Conservation (phyloP, 768 basidiomycete species). For the Russula abietina region DNA sequence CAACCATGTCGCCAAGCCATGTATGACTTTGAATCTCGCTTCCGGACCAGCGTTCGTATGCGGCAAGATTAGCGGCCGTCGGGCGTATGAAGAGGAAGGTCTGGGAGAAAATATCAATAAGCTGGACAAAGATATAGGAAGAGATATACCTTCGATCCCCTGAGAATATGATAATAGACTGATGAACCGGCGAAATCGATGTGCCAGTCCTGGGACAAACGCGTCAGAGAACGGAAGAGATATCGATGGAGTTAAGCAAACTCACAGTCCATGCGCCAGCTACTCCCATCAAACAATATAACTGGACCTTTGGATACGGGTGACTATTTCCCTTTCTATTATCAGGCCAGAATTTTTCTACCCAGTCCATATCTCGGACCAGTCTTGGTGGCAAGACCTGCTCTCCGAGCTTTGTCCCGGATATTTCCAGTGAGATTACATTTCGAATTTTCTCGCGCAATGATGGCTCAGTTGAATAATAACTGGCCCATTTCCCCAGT, state of each 20-base stretch:
- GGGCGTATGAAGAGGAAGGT: slow-evolving; percentile 95
- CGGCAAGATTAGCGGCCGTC: slow-evolving; percentile 74
- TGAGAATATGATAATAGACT: slow-evolving; percentile 94
- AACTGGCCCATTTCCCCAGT: slow-evolving; percentile 84
- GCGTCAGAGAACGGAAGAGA: slow-evolving; percentile 8
- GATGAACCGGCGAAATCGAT: slow-evolving; percentile 96
- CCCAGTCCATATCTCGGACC: slow-evolving; percentile 91
- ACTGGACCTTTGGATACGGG: slow-evolving; percentile 84
- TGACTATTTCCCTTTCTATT: slow-evolving; percentile 63
- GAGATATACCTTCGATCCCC: slow-evolving; percentile 65
- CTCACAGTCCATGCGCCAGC: slow-evolving; percentile 88
- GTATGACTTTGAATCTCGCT: slow-evolving; percentile 80
- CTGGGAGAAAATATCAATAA: slow-evolving; percentile 35
- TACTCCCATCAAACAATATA: slow-evolving; percentile 97
- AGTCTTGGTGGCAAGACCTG: slow-evolving; percentile 77
- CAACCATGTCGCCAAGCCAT: slow-evolving; percentile 91
- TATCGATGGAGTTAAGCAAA: slow-evolving; percentile 16
- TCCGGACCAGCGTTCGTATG: slow-evolving; percentile 92
- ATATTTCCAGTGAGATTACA: slow-evolving; percentile 92
- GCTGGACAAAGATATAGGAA: background rate
- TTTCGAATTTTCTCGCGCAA: slow-evolving; percentile 85
- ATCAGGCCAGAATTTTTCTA: slow-evolving; percentile 90
- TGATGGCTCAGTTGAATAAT: slow-evolving; percentile 62
- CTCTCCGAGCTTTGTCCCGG: slow-evolving; percentile 74
- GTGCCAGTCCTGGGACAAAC: slow-evolving; percentile 81